Base-by-base conservation (phyloP, 2,329 filamentous ascomycete genomes). In the Trichoderma brevicompactum region DNA sequence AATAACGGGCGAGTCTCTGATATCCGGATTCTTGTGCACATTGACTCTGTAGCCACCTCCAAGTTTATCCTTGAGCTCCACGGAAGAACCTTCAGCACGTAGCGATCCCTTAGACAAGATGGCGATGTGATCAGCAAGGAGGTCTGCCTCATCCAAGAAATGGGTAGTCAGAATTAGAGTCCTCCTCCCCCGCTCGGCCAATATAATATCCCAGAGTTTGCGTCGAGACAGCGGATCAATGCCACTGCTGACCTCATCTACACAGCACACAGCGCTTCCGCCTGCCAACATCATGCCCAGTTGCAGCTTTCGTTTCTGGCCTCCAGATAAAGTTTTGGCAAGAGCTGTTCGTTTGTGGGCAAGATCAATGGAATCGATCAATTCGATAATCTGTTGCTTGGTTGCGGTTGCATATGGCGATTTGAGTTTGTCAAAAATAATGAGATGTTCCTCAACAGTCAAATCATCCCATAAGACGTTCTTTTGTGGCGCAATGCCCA, bases 201-300 rank as follows among this genome's bases (percentile, higher is more conserved):
- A 81, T 23, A 97, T 81, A 66, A 97, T 97, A 70, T 97, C 92
- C 94, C 94, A 97, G 28, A 97, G 92, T 78, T 96, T 97, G 34
- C 93, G 82, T 63, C 94, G 84, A 19, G 91, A 94, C 1, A 97
- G 80, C 0, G 94, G 93, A 73, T 97, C 94, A 19, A 97, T 83
- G 13, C 94, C 94, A 66, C 90, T 93, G 44, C 90, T 94, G 13
- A 97, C 92, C 76, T 97, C 94, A 70, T 97, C 94, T 6, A 97
- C 88, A 72, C 92, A 95, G 78, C 94, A 97, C 0, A 97, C 89
- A 28, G 87, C 87, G 68, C 91, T 94, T 10, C 92, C 93, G 67
- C 94, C 94, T 3, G 92, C 96, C 70, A 97, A 88, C 92, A 97
- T 97, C 87, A 97, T 94, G 5, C 92, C 93, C 2, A 97, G 82